phyloP scores from a whole-genome alignment of 2,329 filamentous ascomycete genomes.

The Pyrenochaeta sp. region DNA sequence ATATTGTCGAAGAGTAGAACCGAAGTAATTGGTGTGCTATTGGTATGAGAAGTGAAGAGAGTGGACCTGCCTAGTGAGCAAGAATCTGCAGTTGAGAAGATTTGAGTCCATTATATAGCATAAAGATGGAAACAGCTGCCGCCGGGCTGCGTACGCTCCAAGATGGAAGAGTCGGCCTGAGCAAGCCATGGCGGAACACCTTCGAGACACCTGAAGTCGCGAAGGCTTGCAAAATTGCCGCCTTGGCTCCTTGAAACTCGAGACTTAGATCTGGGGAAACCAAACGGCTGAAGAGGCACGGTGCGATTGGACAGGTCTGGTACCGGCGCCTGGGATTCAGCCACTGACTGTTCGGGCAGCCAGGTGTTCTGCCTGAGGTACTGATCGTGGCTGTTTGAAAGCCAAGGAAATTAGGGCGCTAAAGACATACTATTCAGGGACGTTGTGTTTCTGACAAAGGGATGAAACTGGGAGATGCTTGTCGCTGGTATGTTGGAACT shows the following conservation, averaged over 20 bases:
- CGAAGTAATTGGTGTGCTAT: slow-evolving; percentile 35
- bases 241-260: slow-evolving; percentile 20
- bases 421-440: slow-evolving; percentile 19
- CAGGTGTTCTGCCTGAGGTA: slow-evolving; percentile 29
- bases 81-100: slow-evolving; percentile 36
- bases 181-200: slow-evolving; percentile 41
- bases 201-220: slow-evolving; percentile 47
- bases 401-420: slow-evolving; percentile 22
- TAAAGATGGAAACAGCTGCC: slow-evolving; percentile 34
- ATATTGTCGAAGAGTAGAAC: slow-evolving; percentile 25
- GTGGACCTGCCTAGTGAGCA: slow-evolving; percentile 48
- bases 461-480: slow-evolving; percentile 44
- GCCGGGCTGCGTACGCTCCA: slow-evolving; percentile 20
- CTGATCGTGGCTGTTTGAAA: slow-evolving; percentile 38
- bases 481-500: slow-evolving; percentile 32
- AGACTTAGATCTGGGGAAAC: slow-evolving; percentile 15
- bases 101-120: slow-evolving; percentile 49
- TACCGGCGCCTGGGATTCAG: slow-evolving; percentile 33
- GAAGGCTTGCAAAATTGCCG: slow-evolving; percentile 36
- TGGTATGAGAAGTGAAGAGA: slow-evolving; percentile 41
- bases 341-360: slow-evolving; percentile 29
- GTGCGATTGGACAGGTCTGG: slow-evolving; percentile 36
- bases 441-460: slow-evolving; percentile 39
- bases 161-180: slow-evolving; percentile 35
- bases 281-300: slow-evolving; percentile 10